These are phyloP conservation scores for Tremellales sp. DNA, from an alignment of 1,284 basidiomycete genomes.

Conservation along the genomic window DNA sequence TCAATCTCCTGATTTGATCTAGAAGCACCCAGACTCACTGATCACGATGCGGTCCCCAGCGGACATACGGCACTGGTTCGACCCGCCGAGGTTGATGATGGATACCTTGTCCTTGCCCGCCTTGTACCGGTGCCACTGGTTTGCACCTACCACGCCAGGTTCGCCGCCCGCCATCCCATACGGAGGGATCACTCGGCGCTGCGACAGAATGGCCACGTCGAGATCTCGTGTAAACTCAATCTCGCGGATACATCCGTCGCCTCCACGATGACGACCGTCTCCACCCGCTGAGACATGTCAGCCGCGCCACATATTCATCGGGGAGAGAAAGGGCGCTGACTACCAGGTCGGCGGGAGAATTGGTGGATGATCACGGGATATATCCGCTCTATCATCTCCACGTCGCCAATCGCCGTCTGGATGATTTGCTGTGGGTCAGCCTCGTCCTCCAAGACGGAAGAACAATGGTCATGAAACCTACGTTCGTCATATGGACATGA, in stretches of 20 bases:
- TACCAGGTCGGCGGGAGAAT: slow-evolving; percentile 73
- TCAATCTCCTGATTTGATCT: background rate
- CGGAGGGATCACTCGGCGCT: slow-evolving; percentile 81
- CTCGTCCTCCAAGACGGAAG: too few relatives aligned
- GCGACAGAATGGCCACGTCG: slow-evolving; percentile 70
- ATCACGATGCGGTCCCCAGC: slow-evolving; percentile 19
- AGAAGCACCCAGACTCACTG: slow-evolving; percentile 10
- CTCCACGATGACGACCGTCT: slow-evolving; percentile 70
- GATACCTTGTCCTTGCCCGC: background rate
- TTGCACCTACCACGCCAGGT: slow-evolving; percentile 69
- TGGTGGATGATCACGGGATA: slow-evolving; percentile 82
- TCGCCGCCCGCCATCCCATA: slow-evolving; percentile 87
- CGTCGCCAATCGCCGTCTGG: slow-evolving; percentile 37
- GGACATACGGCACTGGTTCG: slow-evolving; percentile 18
- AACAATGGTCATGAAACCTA: slow-evolving; percentile 71
- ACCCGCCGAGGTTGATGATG: slow-evolving; percentile 8
- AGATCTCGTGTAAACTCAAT: slow-evolving; percentile 79
- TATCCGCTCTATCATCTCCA: slow-evolving; percentile 38
- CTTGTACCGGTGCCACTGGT: slow-evolving; percentile 66
- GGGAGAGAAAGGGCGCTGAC: slow-evolving; percentile 1
- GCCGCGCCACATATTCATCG: too few relatives aligned
- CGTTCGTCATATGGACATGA: slow-evolving; percentile 38
- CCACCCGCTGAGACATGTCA: slow-evolving; percentile 59
- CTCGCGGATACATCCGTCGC: slow-evolving; percentile 83
- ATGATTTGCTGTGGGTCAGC: too few relatives aligned